Evolutionary conservation across 306 rosid species (phyloP).

Genomic region (Cotoneaster glaucophyllus): DNA sequence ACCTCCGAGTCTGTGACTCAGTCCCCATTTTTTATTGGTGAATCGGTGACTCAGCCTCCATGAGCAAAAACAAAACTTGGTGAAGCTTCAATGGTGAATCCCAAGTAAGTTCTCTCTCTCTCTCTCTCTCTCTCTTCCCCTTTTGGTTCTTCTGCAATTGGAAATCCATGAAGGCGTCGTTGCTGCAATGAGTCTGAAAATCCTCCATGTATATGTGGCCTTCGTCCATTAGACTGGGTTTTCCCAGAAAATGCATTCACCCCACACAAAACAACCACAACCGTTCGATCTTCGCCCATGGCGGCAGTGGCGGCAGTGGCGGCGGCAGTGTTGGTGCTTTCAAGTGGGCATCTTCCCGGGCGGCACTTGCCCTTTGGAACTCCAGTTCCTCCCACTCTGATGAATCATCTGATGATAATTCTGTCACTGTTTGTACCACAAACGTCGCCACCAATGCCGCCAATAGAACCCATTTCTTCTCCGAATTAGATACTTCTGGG

Average conservation of each 20-base stretch:
- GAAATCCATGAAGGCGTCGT: background rate
- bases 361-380: constrained; percentile 8
- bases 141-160: background rate
- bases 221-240: constrained; percentile 4
- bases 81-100: background rate
- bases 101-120: constrained; percentile 5
- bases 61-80: background rate
- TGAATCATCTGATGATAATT: background rate
- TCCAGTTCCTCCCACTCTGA: constrained; percentile 1
- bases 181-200: background rate
- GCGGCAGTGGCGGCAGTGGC: background rate
- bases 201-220: background rate
- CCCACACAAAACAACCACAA: background rate
- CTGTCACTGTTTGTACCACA: background rate
- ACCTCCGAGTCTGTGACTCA: background rate
- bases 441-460: background rate
- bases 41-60: background rate
- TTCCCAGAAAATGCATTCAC: constrained; percentile 1
- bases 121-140: background rate
- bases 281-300: background rate
- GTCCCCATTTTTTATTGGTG: background rate
- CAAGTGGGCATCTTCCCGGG: constrained; percentile 9
- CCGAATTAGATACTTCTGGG: constrained; percentile 17
- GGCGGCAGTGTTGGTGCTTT: no score
- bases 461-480: background rate